Percentiles rank a stretch among this genome's conserved stretches.
These are phyloP conservation scores for Saccharomycopsis lassenensis DNA, from an alignment of 805 yeast species.

Conservation along the genomic window DNA sequence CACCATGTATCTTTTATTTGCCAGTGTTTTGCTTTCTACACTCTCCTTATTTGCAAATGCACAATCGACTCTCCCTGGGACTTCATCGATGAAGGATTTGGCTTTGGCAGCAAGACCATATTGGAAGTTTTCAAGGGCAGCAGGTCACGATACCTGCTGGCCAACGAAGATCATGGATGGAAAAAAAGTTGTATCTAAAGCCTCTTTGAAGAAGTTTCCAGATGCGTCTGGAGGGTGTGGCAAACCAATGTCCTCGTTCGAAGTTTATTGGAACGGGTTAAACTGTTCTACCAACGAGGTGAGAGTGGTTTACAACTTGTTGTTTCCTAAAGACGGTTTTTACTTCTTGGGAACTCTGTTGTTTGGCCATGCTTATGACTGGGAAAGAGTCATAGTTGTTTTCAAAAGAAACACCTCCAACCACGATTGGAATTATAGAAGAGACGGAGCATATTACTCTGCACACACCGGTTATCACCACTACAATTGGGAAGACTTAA, in stretches of 20 bases:
- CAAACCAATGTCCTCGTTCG: slow-evolving; percentile 1
- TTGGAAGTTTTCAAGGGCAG: slow-evolving; percentile 4
- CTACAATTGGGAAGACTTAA: slow-evolving; percentile 3
- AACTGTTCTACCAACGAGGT: slow-evolving; percentile 4
- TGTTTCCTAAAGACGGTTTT: slow-evolving; percentile 10
- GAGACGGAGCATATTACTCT: slow-evolving; percentile 1
- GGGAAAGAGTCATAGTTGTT: slow-evolving; percentile 10
- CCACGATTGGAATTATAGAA: not conserved
- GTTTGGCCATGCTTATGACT: slow-evolving; percentile 9
- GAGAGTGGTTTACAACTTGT: slow-evolving; percentile 4
- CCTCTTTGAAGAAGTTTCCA: slow-evolving; percentile 2
- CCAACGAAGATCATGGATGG: slow-evolving; percentile 1
- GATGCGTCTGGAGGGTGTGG: slow-evolving; percentile 8
- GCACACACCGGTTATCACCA: slow-evolving; percentile 4
- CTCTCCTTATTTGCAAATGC: not conserved
- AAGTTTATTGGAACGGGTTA: slow-evolving; percentile 3
- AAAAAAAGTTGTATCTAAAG: slow-evolving; percentile 1
- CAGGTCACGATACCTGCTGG: slow-evolving; percentile 9
- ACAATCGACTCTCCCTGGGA: slow-evolving; percentile 1
- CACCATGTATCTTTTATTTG: no score
- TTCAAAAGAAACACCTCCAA: not conserved
- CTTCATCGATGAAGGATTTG: slow-evolving; percentile 1
- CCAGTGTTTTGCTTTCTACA: no score
- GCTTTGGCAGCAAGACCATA: slow-evolving; percentile 7
- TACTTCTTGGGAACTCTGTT: not conserved